Evolutionary conservation across 2,329 filamentous ascomycete species (phyloP).

Genomic region (Aureobasidium sp.): DNA sequence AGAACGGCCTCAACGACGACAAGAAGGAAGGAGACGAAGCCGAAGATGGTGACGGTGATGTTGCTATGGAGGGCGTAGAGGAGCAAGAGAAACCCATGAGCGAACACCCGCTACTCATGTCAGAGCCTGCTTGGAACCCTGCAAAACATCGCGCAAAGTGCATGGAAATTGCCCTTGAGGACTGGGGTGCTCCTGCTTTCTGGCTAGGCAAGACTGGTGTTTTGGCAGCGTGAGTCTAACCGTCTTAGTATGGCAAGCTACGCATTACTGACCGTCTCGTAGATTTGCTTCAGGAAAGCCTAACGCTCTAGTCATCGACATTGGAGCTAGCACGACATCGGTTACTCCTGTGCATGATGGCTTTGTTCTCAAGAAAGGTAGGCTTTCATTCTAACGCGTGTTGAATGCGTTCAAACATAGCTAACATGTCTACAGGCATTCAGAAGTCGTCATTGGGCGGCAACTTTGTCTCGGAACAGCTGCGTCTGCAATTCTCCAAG

Average conservation of each 20-base stretch:
- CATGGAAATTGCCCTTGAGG: constrained; percentile 95
- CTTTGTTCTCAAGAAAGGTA: constrained; percentile 74
- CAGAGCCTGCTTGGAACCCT: constrained; percentile 88
- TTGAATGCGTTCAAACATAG: background rate
- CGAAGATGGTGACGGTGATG: constrained; percentile 42
- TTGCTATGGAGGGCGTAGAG: constrained; percentile 53
- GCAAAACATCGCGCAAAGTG: constrained; percentile 83
- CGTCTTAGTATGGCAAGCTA: background rate
- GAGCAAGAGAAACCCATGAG: constrained; percentile 65
- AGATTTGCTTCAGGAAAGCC: constrained; percentile 86
- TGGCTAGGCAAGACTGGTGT: constrained; percentile 87
- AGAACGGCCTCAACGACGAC: constrained; percentile 71
- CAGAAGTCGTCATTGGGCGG: constrained; percentile 79
- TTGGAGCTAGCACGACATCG: constrained; percentile 83
- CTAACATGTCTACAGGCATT: constrained; percentile 44
- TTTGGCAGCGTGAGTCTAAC: constrained; percentile 57
- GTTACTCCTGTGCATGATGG: constrained; percentile 91
- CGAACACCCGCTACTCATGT: constrained; percentile 87
- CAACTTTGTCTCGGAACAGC: constrained; percentile 81
- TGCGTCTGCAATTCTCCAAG: constrained; percentile 68
- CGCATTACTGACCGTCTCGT: constrained; percentile 15
- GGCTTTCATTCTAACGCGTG: background rate
- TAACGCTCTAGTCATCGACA: constrained; percentile 83
- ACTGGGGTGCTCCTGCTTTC: constrained; percentile 90
- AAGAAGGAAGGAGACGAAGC: constrained; percentile 34